Base-by-base conservation (phyloP, 2,329 filamentous ascomycete genomes). In the Diplodia seriata region DNA sequence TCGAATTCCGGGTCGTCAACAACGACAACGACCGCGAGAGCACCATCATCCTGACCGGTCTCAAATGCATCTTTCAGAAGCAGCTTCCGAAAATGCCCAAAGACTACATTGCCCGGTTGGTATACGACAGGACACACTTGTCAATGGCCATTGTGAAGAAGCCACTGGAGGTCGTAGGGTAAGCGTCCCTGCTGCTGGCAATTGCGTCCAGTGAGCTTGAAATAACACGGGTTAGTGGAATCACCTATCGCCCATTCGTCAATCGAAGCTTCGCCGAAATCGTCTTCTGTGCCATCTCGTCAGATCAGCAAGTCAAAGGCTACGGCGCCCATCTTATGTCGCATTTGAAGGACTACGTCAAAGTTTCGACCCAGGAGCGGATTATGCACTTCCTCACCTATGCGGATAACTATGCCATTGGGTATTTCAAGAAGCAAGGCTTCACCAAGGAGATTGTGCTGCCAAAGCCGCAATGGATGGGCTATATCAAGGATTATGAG, bases 351-450 rank as follows among this genome's bases (percentile, higher is more conserved):
- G 89, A 99, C 82, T 99, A 97, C 74, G 95, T 99, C 78, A 97
- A 97, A 79, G 94, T 94, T 7, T 97, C 94, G 0, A 96, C 92
- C 66, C 90, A 94, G 72, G 66, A 68, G 29, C 66, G 63, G 47
- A 94, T 99, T 57, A 98, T 97, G 94, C 94, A 99, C 80, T 99
- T 99, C 79, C 85, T 99, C 2, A 99, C 95, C 1, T 99, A 99
- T 76, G 95, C 95, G 71, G 95, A 99, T 79, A 99, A 99, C 79
- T 98, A 98, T 76, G 95, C 95, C 49, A 99, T 97, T 72, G 95
- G 95, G 12, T 99, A 98, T 79, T 99, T 99, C 81, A 97, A 98
- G 80, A 99, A 99, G 78, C 95, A 99, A 78, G 95, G 95, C 0
- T 99, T 99, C 76, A 98, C 95, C 1, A 99, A 99, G 78, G 94